Conservation (phyloP, 164 flowering plant species). For the Nelumbo lutea region DNA sequence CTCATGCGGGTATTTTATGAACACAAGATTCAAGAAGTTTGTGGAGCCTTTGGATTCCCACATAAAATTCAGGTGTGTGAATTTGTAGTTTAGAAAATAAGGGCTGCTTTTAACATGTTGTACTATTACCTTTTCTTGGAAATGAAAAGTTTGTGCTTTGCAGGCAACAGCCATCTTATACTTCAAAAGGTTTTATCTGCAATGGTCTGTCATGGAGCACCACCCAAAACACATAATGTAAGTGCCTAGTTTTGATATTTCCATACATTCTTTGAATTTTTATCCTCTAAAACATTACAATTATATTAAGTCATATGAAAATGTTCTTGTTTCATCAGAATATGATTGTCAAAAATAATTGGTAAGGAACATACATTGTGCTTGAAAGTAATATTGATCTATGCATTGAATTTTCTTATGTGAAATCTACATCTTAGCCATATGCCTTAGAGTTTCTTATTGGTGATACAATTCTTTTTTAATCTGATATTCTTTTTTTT, state of each 20-base stretch:
- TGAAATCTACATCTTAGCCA: neutral
- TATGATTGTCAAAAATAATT: no score
- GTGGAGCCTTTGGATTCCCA: slow-evolving; percentile 86
- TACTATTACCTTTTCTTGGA: neutral
- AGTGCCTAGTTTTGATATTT: slow-evolving; percentile 15
- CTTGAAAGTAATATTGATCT: neutral
- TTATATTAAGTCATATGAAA: neutral
- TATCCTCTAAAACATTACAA: neutral
- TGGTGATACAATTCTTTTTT: neutral
- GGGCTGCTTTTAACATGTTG: neutral
- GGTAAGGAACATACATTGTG: neutral
- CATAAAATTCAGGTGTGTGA: slow-evolving; percentile 85
- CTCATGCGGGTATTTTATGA: slow-evolving; percentile 80
- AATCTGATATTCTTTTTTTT: neutral
- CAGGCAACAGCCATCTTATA: slow-evolving; percentile 93
- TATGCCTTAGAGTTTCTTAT: neutral
- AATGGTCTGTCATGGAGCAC: slow-evolving; percentile 98
- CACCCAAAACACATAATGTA: slow-evolving; percentile 94
- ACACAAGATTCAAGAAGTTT: slow-evolving; percentile 87
- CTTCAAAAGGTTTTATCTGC: slow-evolving; percentile 92
- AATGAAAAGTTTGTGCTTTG: slow-evolving; percentile 18
- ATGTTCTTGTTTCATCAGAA: neutral
- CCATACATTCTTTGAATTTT: neutral
- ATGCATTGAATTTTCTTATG: neutral
- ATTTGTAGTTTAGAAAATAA: slow-evolving; percentile 2